Base-by-base conservation (phyloP, 2,329 filamentous ascomycete genomes). In the Aspergillus novofumigatus region DNA sequence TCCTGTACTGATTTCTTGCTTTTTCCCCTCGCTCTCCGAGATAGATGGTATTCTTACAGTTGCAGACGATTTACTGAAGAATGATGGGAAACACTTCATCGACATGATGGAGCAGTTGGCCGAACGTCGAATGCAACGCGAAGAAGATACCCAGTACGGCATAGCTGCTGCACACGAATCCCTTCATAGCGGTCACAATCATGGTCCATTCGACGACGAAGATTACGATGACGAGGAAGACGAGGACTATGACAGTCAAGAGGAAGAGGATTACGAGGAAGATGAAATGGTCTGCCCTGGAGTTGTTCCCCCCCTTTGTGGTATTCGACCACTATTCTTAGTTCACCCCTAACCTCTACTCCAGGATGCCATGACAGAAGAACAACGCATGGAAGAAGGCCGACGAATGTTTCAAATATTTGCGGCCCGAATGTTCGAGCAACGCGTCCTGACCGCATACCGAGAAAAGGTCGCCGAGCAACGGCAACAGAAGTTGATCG, bases 21-120 rank as follows among this genome's bases (percentile, higher is more conserved):
- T 71, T 76, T 67, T 71, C 76, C 62, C 70, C 65, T 72, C 72
- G 69, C 73, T 72, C 23, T 52, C 53, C 41, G 21, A 50, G 65
- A 61, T 68, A 80, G 92, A 94, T 81, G 95, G 94, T 72, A 97
- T 99, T 76, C 86, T 99, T 73, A 99, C 94, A 65, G 94, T 99
- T 71, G 94, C 94, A 74, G 94, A 99, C 80, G 94, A 99, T 78
- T 83, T 99, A 64, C 84, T 99, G 62, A 97, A 97, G 77, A 99
- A 99, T 77, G 94, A 99, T 76, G 94, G 94, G 69, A 96, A 96
- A 77, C 96, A 96, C 72, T 99, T 99, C 79, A 99, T 99, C 76
- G 94, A 99, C 75, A 99, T 99, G 94, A 99, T 99, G 94, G 94
- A 99, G 75, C 93, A 97, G 78, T 84, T 99, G 67, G 94, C 94